Evolutionary conservation across 2,329 filamentous ascomycete species (phyloP).

Genomic region (Hymenoscyphus linearis): DNA sequence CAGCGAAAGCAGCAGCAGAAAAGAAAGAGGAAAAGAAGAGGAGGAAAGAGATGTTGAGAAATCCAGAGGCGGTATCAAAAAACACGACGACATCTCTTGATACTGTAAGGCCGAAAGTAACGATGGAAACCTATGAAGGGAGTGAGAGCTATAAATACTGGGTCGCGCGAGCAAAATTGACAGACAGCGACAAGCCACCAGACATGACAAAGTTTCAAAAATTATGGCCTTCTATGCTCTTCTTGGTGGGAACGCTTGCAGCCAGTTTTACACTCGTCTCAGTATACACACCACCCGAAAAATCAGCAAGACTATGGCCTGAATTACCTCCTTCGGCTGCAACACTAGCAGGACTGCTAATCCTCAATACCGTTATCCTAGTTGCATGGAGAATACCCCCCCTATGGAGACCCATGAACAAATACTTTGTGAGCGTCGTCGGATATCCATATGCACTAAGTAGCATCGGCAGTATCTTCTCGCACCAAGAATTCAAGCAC

Average conservation of each 20-base stretch:
- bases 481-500: constrained; percentile 60
- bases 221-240: constrained; percentile 48
- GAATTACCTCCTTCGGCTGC: constrained; percentile 57
- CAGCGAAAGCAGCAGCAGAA: constrained; percentile 35
- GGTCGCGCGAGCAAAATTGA: constrained; percentile 40
- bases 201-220: constrained; percentile 48
- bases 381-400: constrained; percentile 58
- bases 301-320: constrained; percentile 48
- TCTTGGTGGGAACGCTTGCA: constrained; percentile 42
- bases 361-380: constrained; percentile 53
- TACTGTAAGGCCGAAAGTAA: constrained; percentile 15
- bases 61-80: constrained; percentile 33
- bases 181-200: constrained; percentile 46
- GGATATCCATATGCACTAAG: constrained; percentile 59
- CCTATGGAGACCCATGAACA: constrained; percentile 61
- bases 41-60: constrained; percentile 36
- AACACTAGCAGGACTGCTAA: constrained; percentile 58
- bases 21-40: constrained; percentile 42
- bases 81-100: constrained; percentile 25
- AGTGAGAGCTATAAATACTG: constrained; percentile 27
- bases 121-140: constrained; percentile 25
- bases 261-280: constrained; percentile 40
- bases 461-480: constrained; percentile 61
- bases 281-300: constrained; percentile 47
- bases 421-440: constrained; percentile 59